phyloP scores from a whole-genome alignment of 2,329 filamentous ascomycete genomes.

The Aspergillus flavus region DNA sequence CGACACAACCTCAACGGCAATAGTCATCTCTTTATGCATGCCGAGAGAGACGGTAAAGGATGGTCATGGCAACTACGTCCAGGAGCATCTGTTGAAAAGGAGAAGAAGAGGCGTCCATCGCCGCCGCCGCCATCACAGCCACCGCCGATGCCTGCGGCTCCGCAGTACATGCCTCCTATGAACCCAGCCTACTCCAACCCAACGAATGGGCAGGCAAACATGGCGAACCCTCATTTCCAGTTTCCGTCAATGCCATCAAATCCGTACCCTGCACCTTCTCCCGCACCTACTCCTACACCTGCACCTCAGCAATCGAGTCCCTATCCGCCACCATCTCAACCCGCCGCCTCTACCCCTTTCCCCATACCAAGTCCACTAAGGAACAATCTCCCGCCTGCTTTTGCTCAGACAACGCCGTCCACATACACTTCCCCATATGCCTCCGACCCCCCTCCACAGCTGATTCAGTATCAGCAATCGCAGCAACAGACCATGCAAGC shows the following conservation, averaged over 20 bases:
- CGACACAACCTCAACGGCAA: conserved; percentile 64
- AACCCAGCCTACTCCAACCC: conserved; percentile 34
- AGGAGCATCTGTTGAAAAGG: conserved; percentile 62
- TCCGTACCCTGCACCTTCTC: conserved; percentile 34
- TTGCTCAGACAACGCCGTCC: conserved; percentile 38
- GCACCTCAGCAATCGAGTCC: conserved; percentile 24
- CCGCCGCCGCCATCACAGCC: conserved; percentile 41
- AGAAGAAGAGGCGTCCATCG: conserved; percentile 54
- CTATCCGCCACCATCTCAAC: conserved; percentile 25
- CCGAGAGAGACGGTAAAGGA: conserved; percentile 64
- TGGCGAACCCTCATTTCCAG: conserved; percentile 42
- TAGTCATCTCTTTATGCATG: conserved; percentile 61
- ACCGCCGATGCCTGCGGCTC: conserved; percentile 28
- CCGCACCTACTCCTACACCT: conserved; percentile 21
- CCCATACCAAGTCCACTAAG: conserved; percentile 40
- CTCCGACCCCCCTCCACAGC: conserved; percentile 38
- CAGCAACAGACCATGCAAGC: conserved; percentile 33
- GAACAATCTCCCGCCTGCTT: conserved; percentile 43
- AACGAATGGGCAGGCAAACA: conserved; percentile 29
- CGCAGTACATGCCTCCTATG: conserved; percentile 41
- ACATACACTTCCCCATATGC: conserved; percentile 47
- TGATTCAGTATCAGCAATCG: conserved; percentile 34
- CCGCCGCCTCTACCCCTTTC: conserved; percentile 38
- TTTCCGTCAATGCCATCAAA: conserved; percentile 39
- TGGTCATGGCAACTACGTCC: conserved; percentile 65